phyloP scores from a whole-genome alignment of 768 basidiomycete species.

The Rhodotorula babjevae region DNA sequence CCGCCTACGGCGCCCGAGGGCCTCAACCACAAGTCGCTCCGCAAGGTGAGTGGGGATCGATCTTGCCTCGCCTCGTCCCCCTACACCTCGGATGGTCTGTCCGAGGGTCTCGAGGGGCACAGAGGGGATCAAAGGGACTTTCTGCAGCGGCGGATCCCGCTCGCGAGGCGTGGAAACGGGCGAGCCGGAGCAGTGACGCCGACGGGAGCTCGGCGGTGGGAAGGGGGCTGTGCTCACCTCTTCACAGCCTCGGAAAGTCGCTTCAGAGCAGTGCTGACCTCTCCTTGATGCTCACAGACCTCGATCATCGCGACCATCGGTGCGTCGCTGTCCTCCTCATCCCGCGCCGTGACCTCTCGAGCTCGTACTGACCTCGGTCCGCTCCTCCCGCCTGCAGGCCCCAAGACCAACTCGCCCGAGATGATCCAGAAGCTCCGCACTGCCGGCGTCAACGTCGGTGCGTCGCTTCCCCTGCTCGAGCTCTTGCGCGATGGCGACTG shows the following conservation, averaged over 20 bases:
- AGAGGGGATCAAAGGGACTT: background rate
- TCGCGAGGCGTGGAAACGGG: too few species aligned
- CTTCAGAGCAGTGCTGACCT: background rate
- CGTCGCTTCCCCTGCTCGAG: conserved; percentile 43
- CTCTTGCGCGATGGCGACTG: background rate
- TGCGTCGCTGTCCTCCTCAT: conserved; percentile 41
- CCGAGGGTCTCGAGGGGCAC: background rate
- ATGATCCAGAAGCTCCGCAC: conserved; percentile 75
- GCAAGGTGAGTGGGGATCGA: conserved; percentile 66
- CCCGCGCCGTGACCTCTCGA: background rate
- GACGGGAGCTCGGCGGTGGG: background rate
- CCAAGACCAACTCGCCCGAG: conserved; percentile 88
- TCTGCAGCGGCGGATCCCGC: background rate
- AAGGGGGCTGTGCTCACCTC: background rate
- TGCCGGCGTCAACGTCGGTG: conserved; percentile 96
- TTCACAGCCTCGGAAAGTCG: too few species aligned
- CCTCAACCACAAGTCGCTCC: conserved; percentile 73
- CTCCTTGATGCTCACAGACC: conserved; percentile 56
- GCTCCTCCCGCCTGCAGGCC: conserved; percentile 55
- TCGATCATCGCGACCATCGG: conserved; percentile 98
- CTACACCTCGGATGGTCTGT: background rate
- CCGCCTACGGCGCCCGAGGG: conserved; percentile 65
- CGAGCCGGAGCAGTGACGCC: conserved; percentile 12
- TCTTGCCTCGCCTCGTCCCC: background rate
- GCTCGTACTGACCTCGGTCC: background rate